Conservation (phyloP, 768 basidiomycete species). For the Saitozyma podzolica region DNA sequence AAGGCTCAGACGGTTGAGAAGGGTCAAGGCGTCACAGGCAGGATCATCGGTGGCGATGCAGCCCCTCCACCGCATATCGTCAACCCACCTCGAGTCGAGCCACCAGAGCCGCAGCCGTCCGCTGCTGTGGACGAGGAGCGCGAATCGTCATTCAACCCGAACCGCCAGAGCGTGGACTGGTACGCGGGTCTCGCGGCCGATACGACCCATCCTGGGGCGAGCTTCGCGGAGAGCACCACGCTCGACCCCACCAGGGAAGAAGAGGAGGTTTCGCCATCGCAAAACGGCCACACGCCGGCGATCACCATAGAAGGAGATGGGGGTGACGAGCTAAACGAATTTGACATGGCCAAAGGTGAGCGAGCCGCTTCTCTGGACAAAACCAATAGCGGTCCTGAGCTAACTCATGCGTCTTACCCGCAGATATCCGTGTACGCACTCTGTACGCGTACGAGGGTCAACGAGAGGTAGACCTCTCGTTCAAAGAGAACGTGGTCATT, state of each 20-base stretch:
- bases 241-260: constrained; percentile 59
- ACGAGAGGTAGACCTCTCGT: constrained; percentile 81
- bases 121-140: constrained; percentile 21
- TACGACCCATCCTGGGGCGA: constrained; percentile 30
- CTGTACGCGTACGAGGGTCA: constrained; percentile 84
- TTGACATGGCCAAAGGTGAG: constrained; percentile 52
- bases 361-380: not conserved
- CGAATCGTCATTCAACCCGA: not conserved
- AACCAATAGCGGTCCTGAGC: not conserved
- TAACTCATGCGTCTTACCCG: not conserved
- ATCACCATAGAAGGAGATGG: constrained; percentile 11
- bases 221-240: constrained; percentile 44
- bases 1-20: constrained; percentile 82
- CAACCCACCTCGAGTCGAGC: constrained; percentile 50
- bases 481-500: constrained; percentile 75
- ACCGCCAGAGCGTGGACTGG: constrained; percentile 77
- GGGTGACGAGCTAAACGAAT: constrained; percentile 51
- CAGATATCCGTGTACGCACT: constrained; percentile 75
- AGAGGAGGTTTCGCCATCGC: constrained; percentile 51
- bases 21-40: constrained; percentile 62
- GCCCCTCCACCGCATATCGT: constrained; percentile 71
- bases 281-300: constrained; percentile 12
- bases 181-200: constrained; percentile 82
- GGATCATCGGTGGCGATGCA: constrained; percentile 68
- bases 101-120: constrained; percentile 46